Evolutionary conservation across 23 red algal species (phyloP).

Genomic region (Gracilaria gracilis): DNA sequence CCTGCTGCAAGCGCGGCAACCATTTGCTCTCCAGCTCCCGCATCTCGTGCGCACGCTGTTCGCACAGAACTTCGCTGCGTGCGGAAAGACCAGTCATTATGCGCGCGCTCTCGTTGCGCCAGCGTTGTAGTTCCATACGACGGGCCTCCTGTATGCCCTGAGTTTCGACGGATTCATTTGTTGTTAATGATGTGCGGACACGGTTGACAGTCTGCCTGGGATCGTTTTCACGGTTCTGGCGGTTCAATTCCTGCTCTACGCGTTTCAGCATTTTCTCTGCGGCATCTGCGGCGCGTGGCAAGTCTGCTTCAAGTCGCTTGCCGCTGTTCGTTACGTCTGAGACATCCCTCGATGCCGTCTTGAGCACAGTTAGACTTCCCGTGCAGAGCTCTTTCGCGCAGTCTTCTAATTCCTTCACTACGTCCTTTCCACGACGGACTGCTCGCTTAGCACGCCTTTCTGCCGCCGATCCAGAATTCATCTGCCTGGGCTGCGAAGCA

Average conservation of each 20-base stretch:
- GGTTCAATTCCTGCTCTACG: slow-evolving; percentile 4
- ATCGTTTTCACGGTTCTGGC: background rate
- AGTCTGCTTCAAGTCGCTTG: background rate
- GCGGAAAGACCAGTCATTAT: background rate
- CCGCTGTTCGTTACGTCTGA: slow-evolving; percentile 6
- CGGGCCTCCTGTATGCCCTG: background rate
- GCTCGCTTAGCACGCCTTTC: slow-evolving; percentile 28
- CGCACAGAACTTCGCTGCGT: slow-evolving; percentile 18
- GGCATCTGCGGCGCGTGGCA: background rate
- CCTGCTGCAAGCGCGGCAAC: background rate
- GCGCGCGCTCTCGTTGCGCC: background rate
- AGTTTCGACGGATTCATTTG: background rate
- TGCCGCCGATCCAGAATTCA: slow-evolving; percentile 5
- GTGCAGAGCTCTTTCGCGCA: slow-evolving; percentile 42
- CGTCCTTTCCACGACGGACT: slow-evolving; percentile 33
- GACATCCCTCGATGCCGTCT: background rate
- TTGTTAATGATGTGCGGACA: too few relatives aligned
- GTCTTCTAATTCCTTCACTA: slow-evolving; percentile 18
- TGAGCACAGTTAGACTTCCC: slow-evolving; percentile 11
- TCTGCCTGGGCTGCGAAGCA: background rate
- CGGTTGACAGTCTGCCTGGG: background rate
- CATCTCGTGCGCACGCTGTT: slow-evolving; percentile 5
- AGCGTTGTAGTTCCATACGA: background rate
- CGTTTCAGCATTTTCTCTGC: slow-evolving; percentile 24
- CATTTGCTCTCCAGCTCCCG: background rate